Base-by-base conservation (phyloP, 1,284 basidiomycete species). In the Irpex lacteus region DNA sequence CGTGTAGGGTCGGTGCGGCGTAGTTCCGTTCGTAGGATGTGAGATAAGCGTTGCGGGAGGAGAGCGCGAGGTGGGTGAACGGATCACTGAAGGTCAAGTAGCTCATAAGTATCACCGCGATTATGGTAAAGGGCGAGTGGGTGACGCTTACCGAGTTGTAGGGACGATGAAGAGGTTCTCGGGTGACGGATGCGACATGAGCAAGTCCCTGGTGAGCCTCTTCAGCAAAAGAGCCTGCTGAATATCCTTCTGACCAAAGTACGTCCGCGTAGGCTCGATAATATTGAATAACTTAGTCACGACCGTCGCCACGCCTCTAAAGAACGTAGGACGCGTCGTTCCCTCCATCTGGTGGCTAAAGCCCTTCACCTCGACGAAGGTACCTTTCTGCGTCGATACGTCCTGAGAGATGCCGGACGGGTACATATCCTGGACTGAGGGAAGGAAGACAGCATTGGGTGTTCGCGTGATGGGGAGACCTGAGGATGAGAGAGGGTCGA, bases 241-340 rank as follows among this genome's bases (percentile, higher is more conserved):
- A 63, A 99, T 98, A 73, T 99, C 97, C 76, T 99, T 99, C 77
- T 98, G 97, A 0, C 98, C 97, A 72, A 99, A 98, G 76, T 98
- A 99, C 21, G 94, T 89, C 63, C 88, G 86, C 60, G 94, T 94
- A 2, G 97, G 97, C 92, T 97, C 88, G 53, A 98, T 85, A 56
- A 88, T 87, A 73, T 98, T 96, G 81, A 98, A 98, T 11, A 98
- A 83, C 76, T 98, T 99, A 2, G 93, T 92, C 63, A 97, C 95
- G 57, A 98, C 90, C 0, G 97, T 99, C 0, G 96, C 93, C 2
- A 99, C 97, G 2, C 97, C 97, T 63, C 95, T 86, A 80, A 99
- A 98, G 80, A 98, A 99, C 21, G 89, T 89, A 1, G 98, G 97
- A 70, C 94, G 80, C 64, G 84, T 89, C 59, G 76, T 75, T 18